Conservation (phyloP, 257 asterid genomes). For the Solanum clarkiae region DNA sequence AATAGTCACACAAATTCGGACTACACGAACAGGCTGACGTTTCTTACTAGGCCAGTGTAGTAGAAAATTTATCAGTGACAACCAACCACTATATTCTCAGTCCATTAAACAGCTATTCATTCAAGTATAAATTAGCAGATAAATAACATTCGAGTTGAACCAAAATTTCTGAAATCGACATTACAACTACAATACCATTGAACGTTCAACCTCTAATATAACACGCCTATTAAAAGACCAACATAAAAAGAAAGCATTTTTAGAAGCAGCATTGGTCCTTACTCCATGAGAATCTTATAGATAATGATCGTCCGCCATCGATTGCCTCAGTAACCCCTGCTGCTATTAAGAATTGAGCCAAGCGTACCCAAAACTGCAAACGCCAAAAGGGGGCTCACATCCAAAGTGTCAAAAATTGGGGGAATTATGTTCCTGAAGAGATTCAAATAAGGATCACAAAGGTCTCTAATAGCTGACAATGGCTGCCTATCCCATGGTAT, state of each 20-base stretch:
- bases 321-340: constrained; percentile 29
- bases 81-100: not conserved
- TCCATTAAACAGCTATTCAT: not conserved
- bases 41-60: not conserved
- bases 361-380: constrained; percentile 74
- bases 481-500: constrained; percentile 97
- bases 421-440: constrained; percentile 85
- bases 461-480: constrained; percentile 73
- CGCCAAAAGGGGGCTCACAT: constrained; percentile 77
- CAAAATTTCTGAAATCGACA: not conserved
- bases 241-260: not conserved
- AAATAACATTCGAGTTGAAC: not conserved
- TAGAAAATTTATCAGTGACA: not conserved
- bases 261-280: not conserved
- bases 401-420: constrained; percentile 67
- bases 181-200: not conserved
- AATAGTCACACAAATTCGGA: not conserved
- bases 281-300: not conserved
- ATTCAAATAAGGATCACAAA: constrained; percentile 91
- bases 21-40: not conserved
- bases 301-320: not conserved
- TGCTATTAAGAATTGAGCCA: constrained; percentile 55
- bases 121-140: not conserved
- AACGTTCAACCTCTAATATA: not conserved
- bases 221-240: not conserved